These are phyloP conservation scores for Chlorencoelia australis DNA, from an alignment of 2,329 filamentous ascomycete species.

Conservation along the genomic window DNA sequence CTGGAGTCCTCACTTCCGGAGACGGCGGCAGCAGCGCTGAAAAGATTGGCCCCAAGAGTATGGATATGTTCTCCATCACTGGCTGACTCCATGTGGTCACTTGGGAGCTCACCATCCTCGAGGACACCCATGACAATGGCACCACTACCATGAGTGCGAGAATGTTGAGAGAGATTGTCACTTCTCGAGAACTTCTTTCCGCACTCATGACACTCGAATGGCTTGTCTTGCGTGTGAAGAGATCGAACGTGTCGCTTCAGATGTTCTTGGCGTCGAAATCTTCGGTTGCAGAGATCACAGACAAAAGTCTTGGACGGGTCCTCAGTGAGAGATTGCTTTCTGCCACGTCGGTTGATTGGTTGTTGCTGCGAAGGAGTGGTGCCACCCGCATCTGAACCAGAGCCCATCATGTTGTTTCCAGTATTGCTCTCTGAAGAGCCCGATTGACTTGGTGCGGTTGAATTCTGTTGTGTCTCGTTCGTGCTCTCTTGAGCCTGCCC, in stretches of 20 bases:
- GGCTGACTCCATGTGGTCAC: conserved; percentile 33
- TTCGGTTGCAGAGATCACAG: conserved; percentile 89
- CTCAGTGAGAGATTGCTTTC: conserved; percentile 96
- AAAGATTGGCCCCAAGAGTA: conserved; percentile 66
- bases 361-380: conserved; percentile 31
- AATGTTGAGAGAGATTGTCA: conserved; percentile 94
- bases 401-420: conserved; percentile 31
- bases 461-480: conserved; percentile 18
- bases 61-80: conserved; percentile 50
- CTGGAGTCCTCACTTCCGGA: conserved; percentile 54
- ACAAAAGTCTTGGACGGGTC: conserved; percentile 98
- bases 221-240: conserved; percentile 97
- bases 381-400: conserved; percentile 29
- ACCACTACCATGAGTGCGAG: conserved; percentile 83
- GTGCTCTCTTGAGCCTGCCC: conserved; percentile 22
- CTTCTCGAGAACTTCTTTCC: conserved; percentile 99
- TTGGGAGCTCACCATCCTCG: conserved; percentile 52
- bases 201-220: conserved; percentile 94
- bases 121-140: conserved; percentile 86
- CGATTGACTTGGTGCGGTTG: conserved; percentile 32
- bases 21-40: conserved; percentile 67
- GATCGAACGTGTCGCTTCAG: conserved; percentile 98
- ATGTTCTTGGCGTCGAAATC: conserved; percentile 96
- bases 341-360: conserved; percentile 79
- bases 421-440: conserved; percentile 32